Conservation (phyloP, 2,329 filamentous ascomycete species). For the Aciculosporium take region DNA sequence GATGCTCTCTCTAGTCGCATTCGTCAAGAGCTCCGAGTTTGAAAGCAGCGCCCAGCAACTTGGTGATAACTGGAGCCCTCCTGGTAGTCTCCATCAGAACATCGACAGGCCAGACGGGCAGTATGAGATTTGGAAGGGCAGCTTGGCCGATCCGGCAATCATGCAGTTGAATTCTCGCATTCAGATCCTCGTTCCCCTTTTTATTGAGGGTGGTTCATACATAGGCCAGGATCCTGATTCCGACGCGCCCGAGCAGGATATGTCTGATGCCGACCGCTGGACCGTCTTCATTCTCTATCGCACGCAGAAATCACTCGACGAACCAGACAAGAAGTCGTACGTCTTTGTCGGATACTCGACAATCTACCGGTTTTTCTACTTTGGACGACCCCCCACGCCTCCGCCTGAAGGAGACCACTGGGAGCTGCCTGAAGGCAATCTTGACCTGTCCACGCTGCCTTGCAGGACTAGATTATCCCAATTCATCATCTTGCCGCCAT, state of each 20-base stretch:
- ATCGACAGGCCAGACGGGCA: constrained; percentile 47
- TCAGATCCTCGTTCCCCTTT: constrained; percentile 71
- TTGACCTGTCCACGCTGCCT: constrained; percentile 47
- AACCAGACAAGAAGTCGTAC: constrained; percentile 45
- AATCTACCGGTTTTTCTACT: constrained; percentile 72
- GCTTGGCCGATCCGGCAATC: constrained; percentile 53
- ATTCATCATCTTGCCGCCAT: constrained; percentile 80
- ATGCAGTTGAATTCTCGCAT: constrained; percentile 62
- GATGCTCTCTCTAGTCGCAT: constrained; percentile 39
- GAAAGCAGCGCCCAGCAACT: constrained; percentile 39
- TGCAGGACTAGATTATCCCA: constrained; percentile 80
- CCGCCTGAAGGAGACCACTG: constrained; percentile 25
- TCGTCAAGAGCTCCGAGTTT: constrained; percentile 48
- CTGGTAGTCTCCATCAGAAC: constrained; percentile 54
- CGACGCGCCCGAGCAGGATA: constrained; percentile 48
- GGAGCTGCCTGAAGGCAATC: constrained; percentile 30
- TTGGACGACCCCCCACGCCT: constrained; percentile 30
- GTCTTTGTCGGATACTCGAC: constrained; percentile 81
- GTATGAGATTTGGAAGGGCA: constrained; percentile 78
- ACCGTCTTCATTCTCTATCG: constrained; percentile 79
- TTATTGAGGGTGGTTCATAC: constrained; percentile 82
- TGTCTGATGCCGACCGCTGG: constrained; percentile 70
- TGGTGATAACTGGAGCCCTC: constrained; percentile 46
- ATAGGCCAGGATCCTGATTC: constrained; percentile 37
- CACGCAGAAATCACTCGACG: constrained; percentile 33